Conservation (phyloP, 2,329 filamentous ascomycete genomes). For the Raffaelea albimanens region DNA sequence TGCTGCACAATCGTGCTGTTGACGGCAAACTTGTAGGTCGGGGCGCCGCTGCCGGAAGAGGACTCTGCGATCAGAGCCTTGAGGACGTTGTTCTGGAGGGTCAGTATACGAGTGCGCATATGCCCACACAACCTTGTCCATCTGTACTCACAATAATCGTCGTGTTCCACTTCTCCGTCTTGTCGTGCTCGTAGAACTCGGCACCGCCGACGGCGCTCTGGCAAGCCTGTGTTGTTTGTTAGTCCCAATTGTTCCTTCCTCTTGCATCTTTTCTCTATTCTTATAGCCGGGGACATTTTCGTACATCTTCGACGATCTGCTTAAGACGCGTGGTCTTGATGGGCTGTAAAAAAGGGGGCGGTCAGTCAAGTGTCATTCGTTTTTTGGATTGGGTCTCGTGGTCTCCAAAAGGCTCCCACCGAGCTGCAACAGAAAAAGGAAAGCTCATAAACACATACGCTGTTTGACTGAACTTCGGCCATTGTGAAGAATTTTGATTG, state of each 20-base stretch:
- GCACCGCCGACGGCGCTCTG: constrained; percentile 63
- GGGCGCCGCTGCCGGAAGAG: constrained; percentile 41
- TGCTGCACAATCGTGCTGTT: constrained; percentile 99
- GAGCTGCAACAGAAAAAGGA: too few relatives aligned
- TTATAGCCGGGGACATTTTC: constrained; percentile 16
- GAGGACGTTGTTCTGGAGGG: constrained; percentile 60
- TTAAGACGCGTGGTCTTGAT: constrained; percentile 67
- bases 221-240: constrained; percentile 55
- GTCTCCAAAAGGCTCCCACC: too few relatives aligned
- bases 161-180: constrained; percentile 83
- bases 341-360: constrained; percentile 40
- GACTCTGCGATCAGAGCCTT: constrained; percentile 70
- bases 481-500: neutral
- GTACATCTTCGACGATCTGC: constrained; percentile 77
- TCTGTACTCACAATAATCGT: constrained; percentile 68
- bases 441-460: constrained; percentile 6
- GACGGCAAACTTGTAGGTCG: constrained; percentile 83
- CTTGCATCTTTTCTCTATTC: neutral
- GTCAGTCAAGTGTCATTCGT: too few relatives aligned
- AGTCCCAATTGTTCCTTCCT: too few relatives aligned
- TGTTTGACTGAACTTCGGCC: constrained; percentile 2
- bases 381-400: too few relatives aligned
- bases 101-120: neutral
- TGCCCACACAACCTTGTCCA: neutral
- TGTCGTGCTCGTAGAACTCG: constrained; percentile 77